Base-by-base conservation (phyloP, 2,329 filamentous ascomycete species). In the Xylariaceae sp. region DNA sequence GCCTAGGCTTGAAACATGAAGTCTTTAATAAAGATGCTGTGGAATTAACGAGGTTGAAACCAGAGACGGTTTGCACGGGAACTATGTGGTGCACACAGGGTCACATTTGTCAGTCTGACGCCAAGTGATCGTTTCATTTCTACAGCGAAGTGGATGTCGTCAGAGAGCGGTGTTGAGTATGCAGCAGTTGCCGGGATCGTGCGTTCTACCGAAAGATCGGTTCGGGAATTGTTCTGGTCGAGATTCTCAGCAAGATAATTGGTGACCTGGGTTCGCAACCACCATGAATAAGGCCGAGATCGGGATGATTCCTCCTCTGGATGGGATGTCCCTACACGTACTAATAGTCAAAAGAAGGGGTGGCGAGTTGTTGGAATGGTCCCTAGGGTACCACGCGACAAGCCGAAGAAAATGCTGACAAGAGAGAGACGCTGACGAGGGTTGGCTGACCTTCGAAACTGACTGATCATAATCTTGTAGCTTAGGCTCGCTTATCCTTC, bases 51-150 rank as follows among this genome's bases (percentile, higher is more conserved):
- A 21, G 44, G 50, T 57, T 23, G 41, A 50, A 54, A 47, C 29
- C 16, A 44, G 53, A 40, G 48, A 54, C n/a, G n/a, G 48, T 48
- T 52, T 54, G 48, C 50, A 50, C 48, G 54, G 54, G 50, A 32
- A 48, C 18, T n/a, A 18, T 32, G 40, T 20, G 21, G 57, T 57
- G 54, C 54, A 57, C 18, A 45, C 20, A 51, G 48, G 44, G 54
- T 52, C 37, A 40, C 50, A 54, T 54, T 57, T n/a, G 20, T 54
- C 45, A 51, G 49, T 57, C 54, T 57, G 41, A 60, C 51, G 44
- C 50, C 40, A 47, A 50, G 19, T 7, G 26, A 48, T 23, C 19
- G 23, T 26, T 26, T 26, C 23, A 26, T 26, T 26, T 26, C 23
- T 26, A 26, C 23, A 26, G 9, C 23, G 9, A 26, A 26, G 23